A percentile compares a stretch with the other conserved stretches of the same genome.
These are phyloP conservation scores for Kwoniella dendrophila DNA, from an alignment of 768 basidiomycete genomes.

Conservation along the genomic window DNA sequence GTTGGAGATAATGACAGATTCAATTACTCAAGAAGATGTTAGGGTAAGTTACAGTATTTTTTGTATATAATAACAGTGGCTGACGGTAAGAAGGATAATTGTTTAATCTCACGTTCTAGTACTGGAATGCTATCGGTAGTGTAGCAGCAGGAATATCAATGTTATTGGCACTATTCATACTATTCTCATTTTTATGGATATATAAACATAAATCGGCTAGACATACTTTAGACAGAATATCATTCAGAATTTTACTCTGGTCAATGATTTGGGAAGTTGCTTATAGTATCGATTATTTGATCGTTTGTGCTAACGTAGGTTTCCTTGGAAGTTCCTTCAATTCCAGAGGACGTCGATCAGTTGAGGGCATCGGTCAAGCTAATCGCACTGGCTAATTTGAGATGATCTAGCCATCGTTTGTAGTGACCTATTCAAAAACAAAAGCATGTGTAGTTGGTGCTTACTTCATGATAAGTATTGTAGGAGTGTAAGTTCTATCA, in stretches of 20 bases:
- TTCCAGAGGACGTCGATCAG: background rate
- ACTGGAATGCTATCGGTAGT: slow-evolving; percentile 1
- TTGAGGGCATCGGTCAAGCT: background rate
- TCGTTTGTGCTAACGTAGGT: slow-evolving; percentile 21
- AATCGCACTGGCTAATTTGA: background rate
- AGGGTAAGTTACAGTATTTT: background rate
- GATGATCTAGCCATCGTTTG: slow-evolving; percentile 2
- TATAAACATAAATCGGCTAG: slow-evolving; percentile 4
- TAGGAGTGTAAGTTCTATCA: slow-evolving; percentile 22
- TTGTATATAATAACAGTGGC: background rate
- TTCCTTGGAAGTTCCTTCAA: background rate
- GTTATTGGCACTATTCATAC: slow-evolving; percentile 7
- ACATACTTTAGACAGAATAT: slow-evolving; percentile 25
- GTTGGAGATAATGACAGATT: background rate
- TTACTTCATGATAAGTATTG: slow-evolving; percentile 25
- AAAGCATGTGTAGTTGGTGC: slow-evolving; percentile 21
- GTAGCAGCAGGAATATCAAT: background rate
- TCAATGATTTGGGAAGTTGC: slow-evolving; percentile 33
- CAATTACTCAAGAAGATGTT: background rate
- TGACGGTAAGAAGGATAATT: background rate
- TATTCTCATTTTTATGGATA: slow-evolving; percentile 10
- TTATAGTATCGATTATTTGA: slow-evolving; percentile 24
- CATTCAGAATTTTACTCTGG: slow-evolving; percentile 29
- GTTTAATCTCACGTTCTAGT: background rate
- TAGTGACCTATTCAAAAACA: background rate